Percentiles rank a stretch among this genome's conserved stretches.
phyloP scores from a whole-genome alignment of 305 asterid genomes.

The Fraxinus paxiana region DNA sequence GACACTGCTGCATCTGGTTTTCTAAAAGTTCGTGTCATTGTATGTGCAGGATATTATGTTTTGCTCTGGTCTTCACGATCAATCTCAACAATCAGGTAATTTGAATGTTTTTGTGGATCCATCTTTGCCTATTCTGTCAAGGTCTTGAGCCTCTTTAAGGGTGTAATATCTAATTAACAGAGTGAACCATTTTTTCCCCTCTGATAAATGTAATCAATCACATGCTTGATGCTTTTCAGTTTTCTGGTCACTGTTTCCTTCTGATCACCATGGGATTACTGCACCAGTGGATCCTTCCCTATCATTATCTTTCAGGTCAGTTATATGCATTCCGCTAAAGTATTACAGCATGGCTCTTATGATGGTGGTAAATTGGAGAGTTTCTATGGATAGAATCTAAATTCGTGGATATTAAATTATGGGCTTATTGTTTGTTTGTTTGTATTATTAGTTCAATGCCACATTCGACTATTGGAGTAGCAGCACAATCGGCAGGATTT shows the following conservation, averaged over 20 bases:
- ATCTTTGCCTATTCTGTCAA: neutral
- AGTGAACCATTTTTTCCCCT: neutral
- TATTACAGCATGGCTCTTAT: neutral
- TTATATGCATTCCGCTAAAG: neutral
- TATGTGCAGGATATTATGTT: conserved; percentile 60
- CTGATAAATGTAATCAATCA: neutral
- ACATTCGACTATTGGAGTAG: conserved; percentile 45
- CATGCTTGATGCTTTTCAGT: conserved; percentile 42
- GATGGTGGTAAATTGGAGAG: neutral
- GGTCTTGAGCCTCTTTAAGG: neutral
- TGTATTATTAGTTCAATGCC: conserved; percentile 44
- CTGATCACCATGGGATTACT: conserved; percentile 51
- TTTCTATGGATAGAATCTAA: neutral
- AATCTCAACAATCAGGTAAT: conserved; percentile 66
- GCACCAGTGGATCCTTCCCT: conserved; percentile 75
- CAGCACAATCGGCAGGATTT: conserved; percentile 63
- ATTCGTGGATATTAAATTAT: neutral
- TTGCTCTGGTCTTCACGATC: conserved; percentile 53
- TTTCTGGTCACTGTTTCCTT: conserved; percentile 81
- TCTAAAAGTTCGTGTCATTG: conserved; percentile 6
- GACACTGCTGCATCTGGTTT: neutral
- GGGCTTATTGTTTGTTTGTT: conserved; percentile 1
- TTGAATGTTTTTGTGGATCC: neutral
- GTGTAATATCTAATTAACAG: conserved; percentile 7
- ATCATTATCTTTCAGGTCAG: conserved; percentile 76